Percentiles rank a stretch among this genome's conserved stretches.
Evolutionary conservation across 2,329 filamentous ascomycete species (phyloP).

Genomic region (Coniella vitis): DNA sequence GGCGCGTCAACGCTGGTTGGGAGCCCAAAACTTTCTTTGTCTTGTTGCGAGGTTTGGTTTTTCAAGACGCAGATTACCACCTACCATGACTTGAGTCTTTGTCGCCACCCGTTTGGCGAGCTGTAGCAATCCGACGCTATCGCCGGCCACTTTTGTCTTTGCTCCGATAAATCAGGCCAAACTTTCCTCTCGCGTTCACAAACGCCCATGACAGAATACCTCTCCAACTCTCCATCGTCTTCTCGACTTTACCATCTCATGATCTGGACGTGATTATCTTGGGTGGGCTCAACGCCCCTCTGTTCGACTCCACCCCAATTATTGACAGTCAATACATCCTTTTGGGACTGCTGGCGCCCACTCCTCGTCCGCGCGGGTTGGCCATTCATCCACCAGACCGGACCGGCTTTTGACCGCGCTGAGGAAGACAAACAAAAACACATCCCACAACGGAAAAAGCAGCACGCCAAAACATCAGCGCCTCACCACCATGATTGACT

Average conservation of each 20-base stretch:
- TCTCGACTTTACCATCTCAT: no score
- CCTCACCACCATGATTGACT: slow-evolving; percentile 8
- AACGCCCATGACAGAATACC: no score
- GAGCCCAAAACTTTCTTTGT: background rate
- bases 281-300: background rate
- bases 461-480: background rate
- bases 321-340: no score
- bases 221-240: no score
- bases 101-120: background rate
- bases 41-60: background rate
- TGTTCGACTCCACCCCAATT: background rate
- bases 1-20: background rate
- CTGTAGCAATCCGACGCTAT: background rate
- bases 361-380: no score
- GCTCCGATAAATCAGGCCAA: background rate
- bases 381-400: background rate
- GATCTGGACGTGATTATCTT: background rate
- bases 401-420: background rate
- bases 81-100: background rate
- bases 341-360: no score
- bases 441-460: background rate
- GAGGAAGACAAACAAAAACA: background rate
- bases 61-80: background rate
- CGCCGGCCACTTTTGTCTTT: background rate
- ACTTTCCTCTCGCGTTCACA: background rate